Evolutionary conservation across 495 filamentous ascomycete genomes (phyloP).

Genomic region (Penicillium bovifimosum): DNA sequence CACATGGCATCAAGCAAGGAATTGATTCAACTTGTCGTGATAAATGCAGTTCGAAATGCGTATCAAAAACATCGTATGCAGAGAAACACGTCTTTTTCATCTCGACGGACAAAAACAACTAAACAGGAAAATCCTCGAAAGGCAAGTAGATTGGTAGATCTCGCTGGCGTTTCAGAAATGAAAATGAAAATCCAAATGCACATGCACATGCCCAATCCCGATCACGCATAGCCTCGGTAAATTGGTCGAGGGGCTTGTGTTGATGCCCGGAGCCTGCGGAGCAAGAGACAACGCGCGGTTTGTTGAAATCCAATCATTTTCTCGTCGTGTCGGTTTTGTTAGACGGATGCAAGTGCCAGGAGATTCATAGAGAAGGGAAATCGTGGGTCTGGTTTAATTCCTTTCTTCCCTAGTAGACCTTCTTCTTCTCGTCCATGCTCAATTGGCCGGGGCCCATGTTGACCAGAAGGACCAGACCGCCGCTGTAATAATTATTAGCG

Average conservation of each 20-base stretch:
- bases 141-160: background rate
- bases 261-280: constrained; percentile 2
- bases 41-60: constrained; percentile 14
- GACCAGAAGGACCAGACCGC: constrained; percentile 87
- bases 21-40: constrained; percentile 21
- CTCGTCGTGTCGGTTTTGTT: constrained; percentile 3
- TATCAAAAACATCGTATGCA: constrained; percentile 16
- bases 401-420: constrained; percentile 72
- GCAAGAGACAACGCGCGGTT: background rate
- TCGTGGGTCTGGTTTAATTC: background rate
- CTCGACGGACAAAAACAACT: constrained; percentile 1
- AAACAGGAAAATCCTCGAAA: background rate
- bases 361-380: constrained; percentile 14
- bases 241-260: background rate
- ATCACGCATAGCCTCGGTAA: background rate
- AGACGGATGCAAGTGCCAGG: constrained; percentile 1
- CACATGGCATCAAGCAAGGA: background rate
- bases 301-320: background rate
- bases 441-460: constrained; percentile 98
- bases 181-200: constrained; percentile 3
- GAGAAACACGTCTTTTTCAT: constrained; percentile 9
- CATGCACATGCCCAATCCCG: constrained; percentile 4
- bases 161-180: background rate
- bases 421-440: constrained; percentile 99
- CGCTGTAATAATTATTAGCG: constrained; percentile 42